Conservation (phyloP, 768 basidiomycete genomes). For the Psilocybe cubensis region DNA sequence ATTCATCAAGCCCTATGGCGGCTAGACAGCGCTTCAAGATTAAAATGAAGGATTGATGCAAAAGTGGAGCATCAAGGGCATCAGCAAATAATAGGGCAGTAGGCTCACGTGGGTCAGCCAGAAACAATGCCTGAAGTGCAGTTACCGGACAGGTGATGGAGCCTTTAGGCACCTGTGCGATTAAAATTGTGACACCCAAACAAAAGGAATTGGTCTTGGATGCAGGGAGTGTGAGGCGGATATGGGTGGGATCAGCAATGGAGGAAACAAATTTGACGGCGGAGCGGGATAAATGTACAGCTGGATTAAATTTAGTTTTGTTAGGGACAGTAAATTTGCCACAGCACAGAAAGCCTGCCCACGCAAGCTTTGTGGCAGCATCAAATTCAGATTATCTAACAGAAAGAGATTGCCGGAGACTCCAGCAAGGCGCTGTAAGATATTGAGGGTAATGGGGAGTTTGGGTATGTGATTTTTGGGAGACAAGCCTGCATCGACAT, state of each 20-base stretch:
- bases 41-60: constrained; percentile 16
- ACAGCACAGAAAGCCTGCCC: constrained; percentile 23
- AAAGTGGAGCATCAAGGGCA: constrained; percentile 6
- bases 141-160: not conserved
- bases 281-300: constrained; percentile 21
- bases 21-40: constrained; percentile 7
- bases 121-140: not conserved
- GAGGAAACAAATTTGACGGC: constrained; percentile 28
- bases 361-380: constrained; percentile 22
- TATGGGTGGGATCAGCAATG: constrained; percentile 22
- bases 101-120: not conserved
- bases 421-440: constrained; percentile 19
- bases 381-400: constrained; percentile 10
- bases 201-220: constrained; percentile 43
- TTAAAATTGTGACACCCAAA: too few relatives aligned
- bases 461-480: constrained; percentile 22
- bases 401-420: not conserved
- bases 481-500: constrained; percentile 32
- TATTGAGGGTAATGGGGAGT: constrained; percentile 24
- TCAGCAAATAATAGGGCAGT: constrained; percentile 13
- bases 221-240: constrained; percentile 29
- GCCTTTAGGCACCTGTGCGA: not conserved
- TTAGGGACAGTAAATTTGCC: too few relatives aligned
- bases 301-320: not conserved
- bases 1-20: constrained; percentile 13